Conservation (phyloP, 108 stramenopile genomes). For the Conticribra guillardii region DNA sequence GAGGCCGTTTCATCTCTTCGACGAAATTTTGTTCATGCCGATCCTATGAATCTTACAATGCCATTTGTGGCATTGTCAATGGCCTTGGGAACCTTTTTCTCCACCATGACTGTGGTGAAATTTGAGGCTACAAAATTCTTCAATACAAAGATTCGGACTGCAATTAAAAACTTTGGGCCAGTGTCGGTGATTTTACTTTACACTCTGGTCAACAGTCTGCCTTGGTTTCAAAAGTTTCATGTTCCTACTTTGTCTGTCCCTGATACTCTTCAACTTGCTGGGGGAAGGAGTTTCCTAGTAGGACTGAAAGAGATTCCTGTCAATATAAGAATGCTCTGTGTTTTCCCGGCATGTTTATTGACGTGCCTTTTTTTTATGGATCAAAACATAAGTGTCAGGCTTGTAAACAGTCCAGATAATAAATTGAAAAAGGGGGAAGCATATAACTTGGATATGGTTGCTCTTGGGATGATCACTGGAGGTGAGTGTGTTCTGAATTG, state of each 20-base stretch:
- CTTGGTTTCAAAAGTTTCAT: slow-evolving; percentile 66
- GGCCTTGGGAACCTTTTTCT: slow-evolving; percentile 69
- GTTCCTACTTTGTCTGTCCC: slow-evolving; percentile 86
- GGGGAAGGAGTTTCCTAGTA: slow-evolving; percentile 77
- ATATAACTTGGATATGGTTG: slow-evolving; percentile 94
- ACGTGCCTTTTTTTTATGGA: slow-evolving; percentile 95
- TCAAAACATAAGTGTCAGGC: slow-evolving; percentile 94
- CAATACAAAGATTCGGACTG: slow-evolving; percentile 70
- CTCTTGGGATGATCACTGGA: slow-evolving; percentile 87
- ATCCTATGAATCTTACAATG: slow-evolving; percentile 86
- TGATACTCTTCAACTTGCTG: slow-evolving; percentile 76
- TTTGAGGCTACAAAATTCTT: slow-evolving; percentile 79
- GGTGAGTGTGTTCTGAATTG: slow-evolving; percentile 42
- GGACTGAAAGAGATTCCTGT: slow-evolving; percentile 68
- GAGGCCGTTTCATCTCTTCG: slow-evolving; percentile 80
- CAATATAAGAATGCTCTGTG: slow-evolving; percentile 70
- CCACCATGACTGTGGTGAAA: slow-evolving; percentile 70
- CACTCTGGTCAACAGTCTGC: slow-evolving; percentile 71
- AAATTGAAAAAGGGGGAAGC: slow-evolving; percentile 90
- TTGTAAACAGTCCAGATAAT: slow-evolving; percentile 92
- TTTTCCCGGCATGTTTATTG: slow-evolving; percentile 87
- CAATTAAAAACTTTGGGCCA: slow-evolving; percentile 94
- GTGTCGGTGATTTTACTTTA: slow-evolving; percentile 83
- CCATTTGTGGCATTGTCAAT: slow-evolving; percentile 81
- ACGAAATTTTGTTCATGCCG: slow-evolving; percentile 75